Evolutionary conservation across 2,329 filamentous ascomycete species (phyloP).

Genomic region (Colletotrichum eremochloae): DNA sequence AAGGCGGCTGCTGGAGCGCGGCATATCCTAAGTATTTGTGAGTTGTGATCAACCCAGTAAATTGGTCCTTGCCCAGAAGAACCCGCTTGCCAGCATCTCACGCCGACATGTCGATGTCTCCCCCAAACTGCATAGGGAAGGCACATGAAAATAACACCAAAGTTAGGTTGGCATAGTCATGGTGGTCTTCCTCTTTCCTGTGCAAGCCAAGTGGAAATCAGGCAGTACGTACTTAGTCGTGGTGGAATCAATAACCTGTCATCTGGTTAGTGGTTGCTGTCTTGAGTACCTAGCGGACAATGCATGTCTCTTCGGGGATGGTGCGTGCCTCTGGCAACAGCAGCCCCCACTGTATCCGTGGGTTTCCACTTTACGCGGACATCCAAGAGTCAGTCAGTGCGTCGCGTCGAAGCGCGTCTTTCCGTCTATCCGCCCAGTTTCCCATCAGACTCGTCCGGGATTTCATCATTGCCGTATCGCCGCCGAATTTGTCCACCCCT

Average conservation of each 20-base stretch:
- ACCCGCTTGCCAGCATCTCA: not conserved
- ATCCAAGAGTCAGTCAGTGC: slow-evolving; percentile 2
- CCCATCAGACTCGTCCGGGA: slow-evolving; percentile 1
- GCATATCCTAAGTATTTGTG: not conserved
- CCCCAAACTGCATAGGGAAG: not conserved
- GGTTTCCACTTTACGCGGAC: slow-evolving; percentile 34
- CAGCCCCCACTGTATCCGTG: slow-evolving; percentile 21
- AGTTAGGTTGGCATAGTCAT: not conserved
- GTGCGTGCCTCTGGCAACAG: slow-evolving; percentile 14
- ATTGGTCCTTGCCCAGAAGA: not conserved
- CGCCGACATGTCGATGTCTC: not conserved
- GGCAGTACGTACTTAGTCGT: not conserved
- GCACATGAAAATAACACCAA: not conserved
- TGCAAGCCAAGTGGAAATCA: not conserved
- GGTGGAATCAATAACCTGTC: not conserved
- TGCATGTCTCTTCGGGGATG: not conserved
- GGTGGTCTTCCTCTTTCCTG: not conserved
- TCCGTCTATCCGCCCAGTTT: slow-evolving; percentile 9
- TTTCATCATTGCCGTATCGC: not conserved
- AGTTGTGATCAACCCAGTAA: not conserved
- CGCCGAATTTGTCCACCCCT: not conserved
- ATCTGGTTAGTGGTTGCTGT: not conserved
- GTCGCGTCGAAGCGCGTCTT: slow-evolving; percentile 24
- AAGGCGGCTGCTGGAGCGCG: not conserved
- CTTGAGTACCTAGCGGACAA: not conserved